A percentile compares a stretch with the other conserved stretches of the same genome.
These are phyloP conservation scores for Aquilaria sinensis DNA, from an alignment of 345 rosid species.

Conservation along the genomic window DNA sequence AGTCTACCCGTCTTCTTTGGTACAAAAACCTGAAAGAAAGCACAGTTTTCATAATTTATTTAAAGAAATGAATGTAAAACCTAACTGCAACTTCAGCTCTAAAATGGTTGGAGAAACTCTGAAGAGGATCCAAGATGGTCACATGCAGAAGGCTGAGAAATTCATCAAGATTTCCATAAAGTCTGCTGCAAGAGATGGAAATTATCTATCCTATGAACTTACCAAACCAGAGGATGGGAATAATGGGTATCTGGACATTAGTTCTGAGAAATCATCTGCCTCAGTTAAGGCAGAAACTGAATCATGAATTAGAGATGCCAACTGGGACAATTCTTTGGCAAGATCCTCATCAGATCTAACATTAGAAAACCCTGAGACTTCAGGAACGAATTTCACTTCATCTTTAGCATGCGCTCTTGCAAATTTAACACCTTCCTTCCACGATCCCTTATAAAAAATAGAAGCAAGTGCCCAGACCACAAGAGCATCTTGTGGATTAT, in stretches of 20 bases:
- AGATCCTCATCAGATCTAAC: slow-evolving; percentile 51
- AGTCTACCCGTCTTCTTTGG: slow-evolving; percentile 37
- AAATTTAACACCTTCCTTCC: slow-evolving; percentile 60
- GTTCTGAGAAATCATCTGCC: slow-evolving; percentile 21
- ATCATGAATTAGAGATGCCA: slow-evolving; percentile 43
- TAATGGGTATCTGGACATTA: slow-evolving; percentile 32
- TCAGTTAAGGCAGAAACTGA: slow-evolving; percentile 39
- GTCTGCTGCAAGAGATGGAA: no score
- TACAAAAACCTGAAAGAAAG: slow-evolving; percentile 47
- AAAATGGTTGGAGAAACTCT: no score
- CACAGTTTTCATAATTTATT: not conserved
- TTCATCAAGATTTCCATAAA: no score
- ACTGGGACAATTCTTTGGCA: slow-evolving; percentile 47
- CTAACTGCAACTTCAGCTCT: no score
- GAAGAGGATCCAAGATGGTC: no score
- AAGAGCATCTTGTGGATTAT: slow-evolving; percentile 67
- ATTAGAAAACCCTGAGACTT: slow-evolving; percentile 45
- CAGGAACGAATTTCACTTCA: slow-evolving; percentile 41
- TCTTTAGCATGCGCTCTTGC: slow-evolving; percentile 42
- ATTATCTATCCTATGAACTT: slow-evolving; percentile 13
- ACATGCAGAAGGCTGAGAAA: no score
- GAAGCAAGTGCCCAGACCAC: slow-evolving; percentile 67
- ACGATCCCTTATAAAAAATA: slow-evolving; percentile 55
- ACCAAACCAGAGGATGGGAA: slow-evolving; percentile 45
- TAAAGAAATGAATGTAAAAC: not conserved